phyloP scores from a whole-genome alignment of 225 moss, liverwort and hornwort genomes.

The Marchantia polymorpha region DNA sequence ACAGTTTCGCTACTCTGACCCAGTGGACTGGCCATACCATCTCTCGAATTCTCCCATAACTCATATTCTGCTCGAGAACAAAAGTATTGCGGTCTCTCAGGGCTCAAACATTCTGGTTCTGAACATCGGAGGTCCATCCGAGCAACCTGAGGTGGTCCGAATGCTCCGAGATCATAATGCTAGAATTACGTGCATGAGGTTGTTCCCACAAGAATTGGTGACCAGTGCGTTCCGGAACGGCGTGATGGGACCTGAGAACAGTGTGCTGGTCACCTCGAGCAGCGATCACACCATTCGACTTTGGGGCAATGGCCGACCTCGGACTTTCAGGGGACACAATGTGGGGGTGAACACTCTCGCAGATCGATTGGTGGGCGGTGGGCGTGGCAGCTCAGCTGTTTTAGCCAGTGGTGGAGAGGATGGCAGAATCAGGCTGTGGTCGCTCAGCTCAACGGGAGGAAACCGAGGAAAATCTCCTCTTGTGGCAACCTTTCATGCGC shows the following conservation, averaged over 20 bases:
- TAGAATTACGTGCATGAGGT: conserved; percentile 67
- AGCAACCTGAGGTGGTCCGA: conserved; percentile 51
- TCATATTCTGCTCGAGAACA: conserved; percentile 59
- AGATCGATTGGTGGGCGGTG: conserved; percentile 61
- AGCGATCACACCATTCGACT: conserved; percentile 69
- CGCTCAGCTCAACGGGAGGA: conserved; percentile 28
- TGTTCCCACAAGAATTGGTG: conserved; percentile 53
- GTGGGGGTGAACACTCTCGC: conserved; percentile 66
- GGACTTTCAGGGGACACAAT: conserved; percentile 62
- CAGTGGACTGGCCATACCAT: conserved; percentile 59
- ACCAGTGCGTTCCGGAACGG: conserved; percentile 45
- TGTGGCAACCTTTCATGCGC: conserved; percentile 58
- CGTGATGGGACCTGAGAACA: conserved; percentile 42
- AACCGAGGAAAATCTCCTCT: conserved; percentile 60
- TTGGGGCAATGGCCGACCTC: conserved; percentile 70
- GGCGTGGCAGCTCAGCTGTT: conserved; percentile 50
- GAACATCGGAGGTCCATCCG: conserved; percentile 48
- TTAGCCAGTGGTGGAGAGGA: conserved; percentile 74
- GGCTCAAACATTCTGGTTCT: conserved; percentile 68
- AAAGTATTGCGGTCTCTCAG: conserved; percentile 59
- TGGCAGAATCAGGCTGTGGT: conserved; percentile 68
- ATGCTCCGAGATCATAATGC: conserved; percentile 66
- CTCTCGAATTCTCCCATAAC: conserved; percentile 58
- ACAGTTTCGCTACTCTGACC: conserved; percentile 65
- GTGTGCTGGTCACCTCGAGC: conserved; percentile 68